Base-by-base conservation (phyloP, 179 eudicot genomes). In the Beta macrorhiza region DNA sequence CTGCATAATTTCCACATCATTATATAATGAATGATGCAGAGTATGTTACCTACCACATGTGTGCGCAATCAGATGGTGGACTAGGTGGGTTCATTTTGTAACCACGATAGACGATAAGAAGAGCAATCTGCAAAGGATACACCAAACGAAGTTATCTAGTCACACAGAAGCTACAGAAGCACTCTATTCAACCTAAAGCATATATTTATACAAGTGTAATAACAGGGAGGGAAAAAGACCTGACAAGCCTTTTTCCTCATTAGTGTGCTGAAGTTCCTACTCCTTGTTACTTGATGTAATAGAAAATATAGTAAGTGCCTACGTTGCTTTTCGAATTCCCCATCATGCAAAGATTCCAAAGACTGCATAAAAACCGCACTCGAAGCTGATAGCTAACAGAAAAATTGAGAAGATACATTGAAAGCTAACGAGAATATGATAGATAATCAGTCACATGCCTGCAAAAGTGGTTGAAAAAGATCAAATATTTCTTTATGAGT, bases 211-310 rank as follows among this genome's bases (percentile, higher is more conserved):
- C 47, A 52, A 77, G 57, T 56, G 20, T 47, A 53, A 64, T 49
- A 67, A 47, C 7, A 2, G 29, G 47, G 71, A 45, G 17, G 77
- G 63, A 51, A 11, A 53, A 80, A 75, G 64, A 97, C 99, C 98
- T 97, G 99, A 87, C 93, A 91, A 82, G 99, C 99, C 78, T 94
- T 97, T 87, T 97, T 88, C 84, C 94, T 92, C 97, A 97, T 97
- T 82, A 94, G 85, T 58, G 63, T 79, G 90, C 98, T 94, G 85
- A 97, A 97, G 88, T 97, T 97, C 83, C 98, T 94, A 87, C 99
- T 97, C 85, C 91, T 90, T 70, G 97, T 91, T 80, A 91, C 99
- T 92, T 97, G 99, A 86, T 97, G 99, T 80, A 97, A 89, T 76
- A 97, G 93, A 87, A 97, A 97, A 79, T 90, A 97, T 67, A 97